Evolutionary conservation across 2,329 filamentous ascomycete genomes (phyloP).

Genomic region (Cadophora malorum): DNA sequence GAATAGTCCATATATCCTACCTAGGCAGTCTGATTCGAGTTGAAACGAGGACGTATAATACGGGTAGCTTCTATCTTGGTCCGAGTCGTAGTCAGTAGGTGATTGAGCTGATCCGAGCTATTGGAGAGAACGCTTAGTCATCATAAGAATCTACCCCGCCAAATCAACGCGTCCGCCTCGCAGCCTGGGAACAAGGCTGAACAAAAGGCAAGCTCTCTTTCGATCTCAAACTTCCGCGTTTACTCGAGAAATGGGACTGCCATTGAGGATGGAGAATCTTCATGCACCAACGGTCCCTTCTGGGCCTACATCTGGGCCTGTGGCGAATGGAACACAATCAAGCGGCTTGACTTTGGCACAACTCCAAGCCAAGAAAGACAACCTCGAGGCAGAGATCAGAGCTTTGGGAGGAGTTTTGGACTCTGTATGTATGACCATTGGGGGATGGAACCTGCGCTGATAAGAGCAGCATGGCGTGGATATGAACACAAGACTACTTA

Average conservation of each 20-base stretch:
- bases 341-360: constrained; percentile 74
- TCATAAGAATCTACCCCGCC: constrained; percentile 32
- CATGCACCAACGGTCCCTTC: constrained; percentile 77
- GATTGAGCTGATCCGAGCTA: not conserved
- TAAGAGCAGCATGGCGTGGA: constrained; percentile 79
- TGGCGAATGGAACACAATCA: constrained; percentile 65
- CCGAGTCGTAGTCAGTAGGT: not conserved
- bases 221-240: not conserved
- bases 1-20: no score
- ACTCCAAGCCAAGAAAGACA: constrained; percentile 83
- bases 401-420: constrained; percentile 86
- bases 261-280: constrained; percentile 64
- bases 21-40: no score
- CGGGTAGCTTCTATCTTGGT: no score
- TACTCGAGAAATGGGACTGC: constrained; percentile 39
- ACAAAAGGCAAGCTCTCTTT: constrained; percentile 14
- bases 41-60: no score
- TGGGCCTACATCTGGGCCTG: constrained; percentile 71
- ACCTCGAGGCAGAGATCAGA: constrained; percentile 84
- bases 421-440: constrained; percentile 64
- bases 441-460: constrained; percentile 23
- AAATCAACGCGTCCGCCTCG: constrained; percentile 25
- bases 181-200: constrained; percentile 39
- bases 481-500: constrained; percentile 89
- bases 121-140: not conserved